phyloP scores from a whole-genome alignment of 805 yeast genomes.

The Priceomyces fermenticarens region DNA sequence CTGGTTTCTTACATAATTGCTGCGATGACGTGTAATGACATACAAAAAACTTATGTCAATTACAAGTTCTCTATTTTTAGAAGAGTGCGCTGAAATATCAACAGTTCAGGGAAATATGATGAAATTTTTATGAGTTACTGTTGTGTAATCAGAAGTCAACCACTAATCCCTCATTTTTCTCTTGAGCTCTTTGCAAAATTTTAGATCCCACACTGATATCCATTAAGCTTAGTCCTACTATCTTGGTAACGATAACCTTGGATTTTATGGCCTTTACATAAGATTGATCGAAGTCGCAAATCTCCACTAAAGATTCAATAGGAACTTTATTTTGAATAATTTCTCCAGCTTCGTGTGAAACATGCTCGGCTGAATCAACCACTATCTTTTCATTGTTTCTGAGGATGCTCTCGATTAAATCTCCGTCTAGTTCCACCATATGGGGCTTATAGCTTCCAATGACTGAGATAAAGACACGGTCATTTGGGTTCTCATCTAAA shows the following conservation, averaged over 20 bases:
- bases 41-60: too few relatives aligned
- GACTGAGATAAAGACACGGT: slow-evolving; percentile 45
- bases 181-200: neutral
- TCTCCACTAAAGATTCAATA: slow-evolving; percentile 2
- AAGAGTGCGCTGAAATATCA: too few relatives aligned
- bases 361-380: slow-evolving; percentile 59
- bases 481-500: slow-evolving; percentile 24
- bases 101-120: too few relatives aligned
- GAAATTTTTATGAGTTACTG: too few relatives aligned
- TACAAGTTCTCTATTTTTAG: too few relatives aligned
- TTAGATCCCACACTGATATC: slow-evolving; percentile 2
- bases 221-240: slow-evolving; percentile 3
- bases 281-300: neutral
- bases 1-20: too few relatives aligned
- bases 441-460: slow-evolving; percentile 69
- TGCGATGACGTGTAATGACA: too few relatives aligned
- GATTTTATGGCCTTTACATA: neutral
- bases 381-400: slow-evolving; percentile 42
- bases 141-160: neutral
- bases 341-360: slow-evolving; percentile 64
- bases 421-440: slow-evolving; percentile 59
- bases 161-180: neutral
- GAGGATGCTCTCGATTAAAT: slow-evolving; percentile 30
- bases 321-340: slow-evolving; percentile 45
- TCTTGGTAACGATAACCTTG: neutral